Evolutionary conservation across 2,329 filamentous ascomycete species (phyloP).

Genomic region (Fusarium sp.): DNA sequence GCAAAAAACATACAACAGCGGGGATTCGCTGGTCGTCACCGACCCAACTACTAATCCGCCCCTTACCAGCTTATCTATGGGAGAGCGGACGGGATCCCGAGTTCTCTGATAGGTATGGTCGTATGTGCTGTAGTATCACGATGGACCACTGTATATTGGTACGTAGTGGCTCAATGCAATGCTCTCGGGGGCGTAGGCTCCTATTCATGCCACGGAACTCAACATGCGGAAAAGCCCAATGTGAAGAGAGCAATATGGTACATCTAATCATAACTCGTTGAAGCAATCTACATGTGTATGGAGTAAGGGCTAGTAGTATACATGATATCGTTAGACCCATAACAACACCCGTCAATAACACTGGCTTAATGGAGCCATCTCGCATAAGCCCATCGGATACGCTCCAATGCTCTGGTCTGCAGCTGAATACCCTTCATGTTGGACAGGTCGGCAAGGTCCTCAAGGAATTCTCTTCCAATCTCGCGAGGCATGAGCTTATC

Average conservation of each 20-base stretch:
- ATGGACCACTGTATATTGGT: too few relatives aligned
- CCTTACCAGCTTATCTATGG: too few relatives aligned
- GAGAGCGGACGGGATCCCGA: too few relatives aligned
- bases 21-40: too few relatives aligned
- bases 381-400: slow-evolving; percentile 91
- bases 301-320: slow-evolving; percentile 35
- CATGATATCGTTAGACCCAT: slow-evolving; percentile 14
- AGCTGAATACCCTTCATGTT: slow-evolving; percentile 84
- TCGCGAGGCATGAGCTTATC: slow-evolving; percentile 76
- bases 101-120: too few relatives aligned
- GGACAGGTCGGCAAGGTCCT: slow-evolving; percentile 88
- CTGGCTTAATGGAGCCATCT: slow-evolving; percentile 68
- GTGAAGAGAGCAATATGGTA: background rate
- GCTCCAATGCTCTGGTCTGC: slow-evolving; percentile 82
- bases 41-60: too few relatives aligned
- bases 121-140: too few relatives aligned
- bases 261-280: slow-evolving; percentile 27
- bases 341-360: background rate
- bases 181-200: too few relatives aligned
- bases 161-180: too few relatives aligned
- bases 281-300: slow-evolving; percentile 38
- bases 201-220: background rate
- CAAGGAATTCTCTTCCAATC: slow-evolving; percentile 85
- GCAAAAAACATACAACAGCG: too few relatives aligned
- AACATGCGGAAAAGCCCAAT: background rate